Percentiles rank a stretch among this genome's conserved stretches.
Evolutionary conservation across 1,284 basidiomycete genomes (phyloP).

Genomic region (Apiotrichum brassicae): DNA sequence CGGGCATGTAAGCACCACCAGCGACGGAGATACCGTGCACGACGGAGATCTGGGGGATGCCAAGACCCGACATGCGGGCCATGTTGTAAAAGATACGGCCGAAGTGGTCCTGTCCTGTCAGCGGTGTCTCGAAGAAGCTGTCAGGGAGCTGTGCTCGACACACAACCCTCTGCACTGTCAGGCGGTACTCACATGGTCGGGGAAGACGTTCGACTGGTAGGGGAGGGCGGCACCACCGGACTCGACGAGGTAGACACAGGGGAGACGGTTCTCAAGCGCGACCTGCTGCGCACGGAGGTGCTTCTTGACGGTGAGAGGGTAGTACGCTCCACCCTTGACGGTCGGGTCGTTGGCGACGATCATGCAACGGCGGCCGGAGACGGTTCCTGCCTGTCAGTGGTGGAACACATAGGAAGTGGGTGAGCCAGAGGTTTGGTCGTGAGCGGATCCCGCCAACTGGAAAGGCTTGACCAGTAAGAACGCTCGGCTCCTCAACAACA

Average conservation of each 20-base stretch:
- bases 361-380: conserved; percentile 78
- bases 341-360: conserved; percentile 90
- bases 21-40: conserved; percentile 94
- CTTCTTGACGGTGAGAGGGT: conserved; percentile 92
- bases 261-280: conserved; percentile 78
- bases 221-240: conserved; percentile 82
- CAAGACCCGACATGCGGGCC: conserved; percentile 75
- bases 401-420: conserved; percentile 65
- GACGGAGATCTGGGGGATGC: conserved; percentile 85
- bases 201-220: conserved; percentile 74
- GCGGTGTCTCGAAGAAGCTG: not conserved
- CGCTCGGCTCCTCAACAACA: conserved; percentile 74
- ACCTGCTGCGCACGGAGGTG: conserved; percentile 90
- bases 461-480: conserved; percentile 91
- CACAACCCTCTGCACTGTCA: no score
- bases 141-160: no score
- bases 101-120: conserved; percentile 62
- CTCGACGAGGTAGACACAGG: conserved; percentile 72
- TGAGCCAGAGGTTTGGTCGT: conserved; percentile 91
- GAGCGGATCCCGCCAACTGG: conserved; percentile 72
- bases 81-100: conserved; percentile 97
- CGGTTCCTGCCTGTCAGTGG: conserved; percentile 36
- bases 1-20: conserved; percentile 71
- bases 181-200: conserved; percentile 27
- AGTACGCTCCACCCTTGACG: conserved; percentile 88